Conservation (phyloP, 805 yeast genomes). For the Candida pini region DNA sequence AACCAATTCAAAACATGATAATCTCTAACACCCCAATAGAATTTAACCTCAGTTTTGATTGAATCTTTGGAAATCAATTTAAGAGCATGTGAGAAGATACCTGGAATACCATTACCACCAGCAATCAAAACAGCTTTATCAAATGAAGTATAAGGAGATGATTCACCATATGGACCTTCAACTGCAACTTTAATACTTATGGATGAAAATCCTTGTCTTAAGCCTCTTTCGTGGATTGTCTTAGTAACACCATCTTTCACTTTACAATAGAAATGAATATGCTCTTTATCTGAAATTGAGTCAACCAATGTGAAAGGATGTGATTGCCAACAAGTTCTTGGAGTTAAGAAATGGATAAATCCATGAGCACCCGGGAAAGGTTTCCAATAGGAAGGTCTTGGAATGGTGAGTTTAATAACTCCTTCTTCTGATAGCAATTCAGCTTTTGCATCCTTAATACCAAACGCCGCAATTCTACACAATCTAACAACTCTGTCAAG, state of each 20-base stretch:
- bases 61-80: constrained; percentile 27
- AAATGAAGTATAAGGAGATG: constrained; percentile 44
- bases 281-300: constrained; percentile 27
- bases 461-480: constrained; percentile 30
- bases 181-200: constrained; percentile 47
- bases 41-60: constrained; percentile 34
- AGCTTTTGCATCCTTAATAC: constrained; percentile 33
- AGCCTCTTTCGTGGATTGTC: constrained; percentile 29
- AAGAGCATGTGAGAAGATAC: constrained; percentile 39
- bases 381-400: constrained; percentile 43
- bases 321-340: constrained; percentile 51
- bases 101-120: constrained; percentile 75
- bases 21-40: constrained; percentile 62
- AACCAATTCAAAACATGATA: constrained; percentile 47
- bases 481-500: constrained; percentile 49
- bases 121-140: constrained; percentile 56
- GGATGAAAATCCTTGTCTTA: constrained; percentile 22
- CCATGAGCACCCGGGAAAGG: constrained; percentile 56
- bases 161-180: constrained; percentile 72
- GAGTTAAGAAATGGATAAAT: constrained; percentile 51
- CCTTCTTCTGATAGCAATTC: constrained; percentile 38
- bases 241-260: constrained; percentile 56
- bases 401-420: constrained; percentile 41
- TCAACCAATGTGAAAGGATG: constrained; percentile 53
- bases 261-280: constrained; percentile 40